phyloP scores from a whole-genome alignment of 164 flowering plant species.

The Macadamia integrifolia region DNA sequence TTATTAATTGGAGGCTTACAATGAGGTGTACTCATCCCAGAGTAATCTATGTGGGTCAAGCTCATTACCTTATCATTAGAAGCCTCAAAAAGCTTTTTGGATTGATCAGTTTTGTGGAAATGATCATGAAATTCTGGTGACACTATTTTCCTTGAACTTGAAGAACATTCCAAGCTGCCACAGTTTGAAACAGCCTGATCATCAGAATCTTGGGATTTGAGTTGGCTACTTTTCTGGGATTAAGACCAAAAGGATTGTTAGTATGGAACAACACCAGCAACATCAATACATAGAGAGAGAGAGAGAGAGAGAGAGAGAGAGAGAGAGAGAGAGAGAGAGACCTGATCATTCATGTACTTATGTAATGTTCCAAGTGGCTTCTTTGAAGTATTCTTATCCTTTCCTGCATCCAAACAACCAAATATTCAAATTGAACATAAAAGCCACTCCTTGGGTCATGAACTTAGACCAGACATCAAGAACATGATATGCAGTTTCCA shows the following conservation, averaged over 20 bases:
- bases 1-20: not conserved
- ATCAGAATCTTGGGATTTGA: not conserved
- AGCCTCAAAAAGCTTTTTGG: constrained; percentile 5
- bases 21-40: not conserved
- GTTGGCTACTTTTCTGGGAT: not conserved
- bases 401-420: constrained; percentile 15
- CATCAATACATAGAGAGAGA: not conserved
- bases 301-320: constrained; percentile 4
- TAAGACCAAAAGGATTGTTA: not conserved
- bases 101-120: not conserved
- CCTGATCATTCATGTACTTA: constrained; percentile 7
- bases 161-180: constrained; percentile 2
- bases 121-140: not conserved
- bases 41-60: constrained; percentile 5
- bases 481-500: too few relatives aligned
- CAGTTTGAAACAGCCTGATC: not conserved
- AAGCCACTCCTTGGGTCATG: not conserved
- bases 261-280: too few relatives aligned
- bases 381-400: constrained; percentile 3
- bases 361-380: constrained; percentile 4
- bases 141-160: not conserved
- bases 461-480: too few relatives aligned
- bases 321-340: constrained; percentile 10
- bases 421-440: constrained; percentile 9
- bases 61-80: not conserved